Evolutionary conservation across 768 basidiomycete genomes (phyloP).

Genomic region (Leccinellum rugosiceps): DNA sequence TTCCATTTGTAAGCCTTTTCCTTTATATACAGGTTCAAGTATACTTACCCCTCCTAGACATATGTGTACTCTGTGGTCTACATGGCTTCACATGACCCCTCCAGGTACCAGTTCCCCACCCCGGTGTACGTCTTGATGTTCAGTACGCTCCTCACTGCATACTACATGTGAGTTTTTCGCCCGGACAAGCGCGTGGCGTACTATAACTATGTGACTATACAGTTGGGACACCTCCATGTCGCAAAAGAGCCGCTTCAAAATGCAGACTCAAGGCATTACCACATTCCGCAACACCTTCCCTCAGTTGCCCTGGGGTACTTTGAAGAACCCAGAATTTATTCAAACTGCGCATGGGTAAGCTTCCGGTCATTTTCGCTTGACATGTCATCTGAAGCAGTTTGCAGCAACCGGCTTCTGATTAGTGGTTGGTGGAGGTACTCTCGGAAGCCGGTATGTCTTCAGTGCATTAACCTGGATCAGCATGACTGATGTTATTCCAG

Average conservation of each 20-base stretch:
- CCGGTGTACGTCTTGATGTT: slow-evolving; percentile 71
- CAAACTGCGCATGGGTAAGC: slow-evolving; percentile 89
- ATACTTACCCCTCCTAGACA: slow-evolving; percentile 49
- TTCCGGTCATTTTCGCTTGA: neutral
- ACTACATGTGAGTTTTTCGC: slow-evolving; percentile 66
- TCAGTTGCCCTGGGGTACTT: slow-evolving; percentile 76
- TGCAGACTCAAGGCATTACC: slow-evolving; percentile 89
- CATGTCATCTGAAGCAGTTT: slow-evolving; percentile 6
- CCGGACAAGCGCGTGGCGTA: neutral
- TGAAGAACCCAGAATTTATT: slow-evolving; percentile 87
- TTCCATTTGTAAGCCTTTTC: slow-evolving; percentile 72
- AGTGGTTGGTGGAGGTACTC: slow-evolving; percentile 94
- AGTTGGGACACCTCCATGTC: slow-evolving; percentile 96
- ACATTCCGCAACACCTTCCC: slow-evolving; percentile 91
- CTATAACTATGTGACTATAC: slow-evolving; percentile 1
- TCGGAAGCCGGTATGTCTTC: slow-evolving; percentile 78
- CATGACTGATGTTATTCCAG: slow-evolving; percentile 31
- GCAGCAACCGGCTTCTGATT: slow-evolving; percentile 83
- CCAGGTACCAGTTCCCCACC: slow-evolving; percentile 82
- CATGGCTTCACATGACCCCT: slow-evolving; percentile 93
- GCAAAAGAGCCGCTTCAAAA: slow-evolving; percentile 97
- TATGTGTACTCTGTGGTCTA: slow-evolving; percentile 98
- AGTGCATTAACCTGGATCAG: neutral
- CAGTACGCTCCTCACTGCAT: slow-evolving; percentile 73
- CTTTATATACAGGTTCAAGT: neutral